These are phyloP conservation scores for Tolypocladium inflatum DNA, from an alignment of 2,329 filamentous ascomycete species.

Conservation along the genomic window DNA sequence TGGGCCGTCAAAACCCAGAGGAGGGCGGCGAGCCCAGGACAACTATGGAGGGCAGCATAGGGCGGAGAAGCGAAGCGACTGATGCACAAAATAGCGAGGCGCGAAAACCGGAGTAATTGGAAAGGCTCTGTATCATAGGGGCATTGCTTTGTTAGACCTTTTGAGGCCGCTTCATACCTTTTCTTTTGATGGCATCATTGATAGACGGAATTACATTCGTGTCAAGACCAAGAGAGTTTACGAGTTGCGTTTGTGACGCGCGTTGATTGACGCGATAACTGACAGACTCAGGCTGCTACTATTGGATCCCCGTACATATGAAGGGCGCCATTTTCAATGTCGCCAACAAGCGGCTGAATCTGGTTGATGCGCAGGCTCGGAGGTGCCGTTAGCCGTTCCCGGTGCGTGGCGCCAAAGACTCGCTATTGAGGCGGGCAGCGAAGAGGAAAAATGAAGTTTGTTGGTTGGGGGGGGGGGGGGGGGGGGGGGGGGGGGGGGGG, in stretches of 20 bases:
- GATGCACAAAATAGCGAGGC: conserved; percentile 10
- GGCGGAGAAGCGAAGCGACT: conserved; percentile 3
- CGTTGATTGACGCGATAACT: no score
- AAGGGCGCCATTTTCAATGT: no score
- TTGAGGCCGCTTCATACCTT: background rate
- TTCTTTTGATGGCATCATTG: background rate
- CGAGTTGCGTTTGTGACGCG: background rate
- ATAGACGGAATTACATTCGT: background rate
- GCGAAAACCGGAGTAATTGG: conserved; percentile 15
- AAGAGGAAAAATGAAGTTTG: background rate
- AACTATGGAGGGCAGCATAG: conserved; percentile 6
- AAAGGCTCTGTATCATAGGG: conserved; percentile 7
- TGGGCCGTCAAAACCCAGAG: conserved; percentile 35
- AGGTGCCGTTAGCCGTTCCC: background rate
- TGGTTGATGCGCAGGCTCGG: background rate
- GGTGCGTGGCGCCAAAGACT: background rate
- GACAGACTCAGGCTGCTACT: no score
- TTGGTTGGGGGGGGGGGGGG: background rate
- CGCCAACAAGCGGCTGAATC: background rate
- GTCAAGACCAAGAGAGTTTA: background rate
- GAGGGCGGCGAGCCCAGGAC: conserved; percentile 10
- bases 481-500: no score
- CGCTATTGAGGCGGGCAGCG: background rate
- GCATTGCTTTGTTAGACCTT: conserved; percentile 1
- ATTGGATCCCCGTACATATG: no score